Evolutionary conservation across 306 rosid species (phyloP).

Genomic region (Rosa rugosa): DNA sequence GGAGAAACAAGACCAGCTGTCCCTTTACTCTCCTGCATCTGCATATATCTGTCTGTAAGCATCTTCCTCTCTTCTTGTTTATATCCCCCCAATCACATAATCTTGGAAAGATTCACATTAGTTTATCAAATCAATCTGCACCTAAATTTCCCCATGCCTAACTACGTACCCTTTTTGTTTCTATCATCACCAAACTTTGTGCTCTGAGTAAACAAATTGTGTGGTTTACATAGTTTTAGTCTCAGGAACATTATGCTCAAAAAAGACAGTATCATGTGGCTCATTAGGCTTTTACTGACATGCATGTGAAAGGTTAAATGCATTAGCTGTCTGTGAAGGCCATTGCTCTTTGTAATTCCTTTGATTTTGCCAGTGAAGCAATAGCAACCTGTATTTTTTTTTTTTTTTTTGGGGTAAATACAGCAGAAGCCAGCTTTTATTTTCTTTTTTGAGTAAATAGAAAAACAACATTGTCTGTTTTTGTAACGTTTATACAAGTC

Average conservation of each 20-base stretch:
- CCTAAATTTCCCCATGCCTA: not conserved
- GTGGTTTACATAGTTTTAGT: not conserved
- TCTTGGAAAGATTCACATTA: conserved; percentile 2
- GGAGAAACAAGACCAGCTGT: conserved; percentile 5
- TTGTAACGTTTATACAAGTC: not conserved
- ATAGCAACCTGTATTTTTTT: not conserved
- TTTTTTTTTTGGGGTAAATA: not conserved
- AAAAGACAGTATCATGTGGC: conserved; percentile 1
- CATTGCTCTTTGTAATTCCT: not conserved
- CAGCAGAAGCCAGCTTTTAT: not conserved
- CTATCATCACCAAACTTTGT: not conserved
- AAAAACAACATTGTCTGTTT: too few relatives aligned
- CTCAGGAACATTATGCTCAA: not conserved
- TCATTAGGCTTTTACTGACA: conserved; percentile 18
- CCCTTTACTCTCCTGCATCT: conserved; percentile 8
- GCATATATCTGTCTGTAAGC: not conserved
- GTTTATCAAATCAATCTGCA: not conserved
- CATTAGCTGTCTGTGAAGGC: not conserved
- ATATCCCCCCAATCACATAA: not conserved
- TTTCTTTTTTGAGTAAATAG: not conserved
- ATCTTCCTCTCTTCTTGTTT: not conserved
- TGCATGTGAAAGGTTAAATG: conserved; percentile 23
- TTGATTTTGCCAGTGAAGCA: conserved; percentile 1
- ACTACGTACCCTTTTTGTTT: conserved; percentile 10
- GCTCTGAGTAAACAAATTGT: not conserved